Conservation (phyloP, 225 moss, liverwort and hornwort genomes). For the Bryoerythrophyllum caledonicum region DNA sequence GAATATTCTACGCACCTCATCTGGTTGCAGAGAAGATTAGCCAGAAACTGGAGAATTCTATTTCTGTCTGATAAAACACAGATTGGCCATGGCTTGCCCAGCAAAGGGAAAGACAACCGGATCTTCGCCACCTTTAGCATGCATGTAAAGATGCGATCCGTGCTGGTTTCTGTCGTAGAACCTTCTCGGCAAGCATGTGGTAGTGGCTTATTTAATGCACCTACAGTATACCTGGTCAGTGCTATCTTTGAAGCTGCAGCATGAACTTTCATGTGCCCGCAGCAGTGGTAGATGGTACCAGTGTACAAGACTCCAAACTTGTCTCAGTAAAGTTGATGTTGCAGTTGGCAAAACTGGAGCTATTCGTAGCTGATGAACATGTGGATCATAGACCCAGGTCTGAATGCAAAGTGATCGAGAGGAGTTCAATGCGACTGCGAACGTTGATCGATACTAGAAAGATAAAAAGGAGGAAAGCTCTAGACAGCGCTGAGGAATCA, state of each 20-base stretch:
- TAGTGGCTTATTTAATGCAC: background rate
- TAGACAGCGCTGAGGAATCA: background rate
- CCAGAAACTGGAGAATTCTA: background rate
- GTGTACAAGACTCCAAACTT: no score
- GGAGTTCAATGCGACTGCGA: background rate
- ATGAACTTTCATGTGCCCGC: background rate
- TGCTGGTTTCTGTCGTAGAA: no score
- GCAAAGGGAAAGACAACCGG: background rate
- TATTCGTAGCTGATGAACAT: background rate
- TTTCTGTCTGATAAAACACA: background rate
- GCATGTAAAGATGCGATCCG: background rate
- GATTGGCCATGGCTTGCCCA: conserved; percentile 3
- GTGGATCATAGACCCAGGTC: no score
- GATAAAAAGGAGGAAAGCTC: background rate
- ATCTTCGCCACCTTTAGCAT: background rate
- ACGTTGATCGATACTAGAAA: background rate
- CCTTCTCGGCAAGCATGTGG: background rate
- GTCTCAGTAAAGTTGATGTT: no score
- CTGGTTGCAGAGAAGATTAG: background rate
- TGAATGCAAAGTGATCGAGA: no score
- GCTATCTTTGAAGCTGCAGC: background rate
- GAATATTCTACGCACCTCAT: background rate
- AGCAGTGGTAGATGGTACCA: background rate
- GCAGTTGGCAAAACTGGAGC: no score
- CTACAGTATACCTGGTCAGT: background rate